Evolutionary conservation across 1,284 basidiomycete genomes (phyloP).

Genomic region (Pterulicium gracile): DNA sequence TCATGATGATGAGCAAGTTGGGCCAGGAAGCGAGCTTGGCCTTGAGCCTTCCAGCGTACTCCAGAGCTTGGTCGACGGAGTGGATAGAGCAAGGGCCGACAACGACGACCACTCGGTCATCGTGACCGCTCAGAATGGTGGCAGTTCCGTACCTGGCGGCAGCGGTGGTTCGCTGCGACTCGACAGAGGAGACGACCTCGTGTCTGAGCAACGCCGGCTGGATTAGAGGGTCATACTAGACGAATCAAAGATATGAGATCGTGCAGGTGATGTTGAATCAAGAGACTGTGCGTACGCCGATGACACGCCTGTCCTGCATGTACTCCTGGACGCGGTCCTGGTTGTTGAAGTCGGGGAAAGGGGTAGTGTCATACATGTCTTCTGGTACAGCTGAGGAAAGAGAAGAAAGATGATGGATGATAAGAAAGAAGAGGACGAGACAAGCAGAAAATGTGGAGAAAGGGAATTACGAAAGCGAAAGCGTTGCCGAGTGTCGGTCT

Average conservation of each 20-base stretch:
- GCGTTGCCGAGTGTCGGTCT: not conserved
- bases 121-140: conserved; percentile 70
- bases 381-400: conserved; percentile 22
- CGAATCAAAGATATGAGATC: conserved; percentile 4
- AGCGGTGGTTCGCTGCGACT: conserved; percentile 63
- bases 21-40: conserved; percentile 57
- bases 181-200: conserved; percentile 57
- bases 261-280: too few relatives aligned
- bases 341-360: conserved; percentile 52
- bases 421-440: too few relatives aligned
- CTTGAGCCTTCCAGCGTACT: conserved; percentile 78
- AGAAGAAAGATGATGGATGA: conserved; percentile 12
- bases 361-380: conserved; percentile 41
- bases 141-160: conserved; percentile 71
- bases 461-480: conserved; percentile 9
- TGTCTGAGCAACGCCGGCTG: conserved; percentile 84
- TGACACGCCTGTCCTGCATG: conserved; percentile 68
- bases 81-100: conserved; percentile 98
- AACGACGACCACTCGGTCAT: conserved; percentile 81
- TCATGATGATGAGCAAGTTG: conserved; percentile 89
- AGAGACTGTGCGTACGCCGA: conserved; percentile 64
- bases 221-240: conserved; percentile 85
- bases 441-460: conserved; percentile 11
- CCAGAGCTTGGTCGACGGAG: conserved; percentile 77
- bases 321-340: conserved; percentile 50